These are phyloP conservation scores for Bretschneidera sinensis DNA, from an alignment of 345 rosid species.

Conservation along the genomic window DNA sequence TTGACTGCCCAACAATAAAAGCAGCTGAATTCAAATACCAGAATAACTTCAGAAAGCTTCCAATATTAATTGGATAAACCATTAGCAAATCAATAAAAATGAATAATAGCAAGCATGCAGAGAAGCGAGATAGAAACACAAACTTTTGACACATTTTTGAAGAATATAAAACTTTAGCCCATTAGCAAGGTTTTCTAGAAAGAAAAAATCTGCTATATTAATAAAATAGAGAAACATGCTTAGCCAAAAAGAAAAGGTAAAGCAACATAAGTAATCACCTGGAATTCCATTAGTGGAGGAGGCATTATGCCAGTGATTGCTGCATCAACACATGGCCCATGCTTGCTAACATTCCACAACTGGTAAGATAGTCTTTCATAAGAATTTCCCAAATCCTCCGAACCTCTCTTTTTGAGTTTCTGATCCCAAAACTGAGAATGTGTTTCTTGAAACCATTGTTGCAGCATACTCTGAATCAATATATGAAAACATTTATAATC, in stretches of 20 bases:
- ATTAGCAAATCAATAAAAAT: slow-evolving; percentile 13
- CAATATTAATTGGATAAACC: slow-evolving; percentile 23
- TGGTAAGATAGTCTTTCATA: slow-evolving; percentile 60
- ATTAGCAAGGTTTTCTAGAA: slow-evolving; percentile 7
- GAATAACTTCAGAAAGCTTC: slow-evolving; percentile 40
- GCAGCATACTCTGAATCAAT: slow-evolving; percentile 56
- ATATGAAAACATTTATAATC: slow-evolving; percentile 5
- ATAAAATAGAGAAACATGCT: no score
- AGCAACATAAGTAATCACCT: slow-evolving; percentile 42
- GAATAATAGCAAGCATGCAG: slow-evolving; percentile 1
- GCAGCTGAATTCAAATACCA: slow-evolving; percentile 76
- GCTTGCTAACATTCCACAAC: slow-evolving; percentile 84
- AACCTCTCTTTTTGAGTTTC: slow-evolving; percentile 34
- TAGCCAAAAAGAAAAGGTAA: no score
- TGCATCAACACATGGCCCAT: slow-evolving; percentile 76
- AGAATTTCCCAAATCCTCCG: slow-evolving; percentile 38
- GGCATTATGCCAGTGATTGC: slow-evolving; percentile 90
- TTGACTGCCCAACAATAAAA: slow-evolving; percentile 98
- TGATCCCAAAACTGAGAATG: slow-evolving; percentile 74
- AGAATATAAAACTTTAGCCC: background rate
- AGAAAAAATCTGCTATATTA: background rate
- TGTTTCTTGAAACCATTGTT: slow-evolving; percentile 56
- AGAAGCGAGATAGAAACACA: background rate
- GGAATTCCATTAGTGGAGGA: slow-evolving; percentile 83
- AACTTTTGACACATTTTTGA: slow-evolving; percentile 5